Base-by-base conservation (phyloP, 805 yeast species). In the Candida manassasensis region DNA sequence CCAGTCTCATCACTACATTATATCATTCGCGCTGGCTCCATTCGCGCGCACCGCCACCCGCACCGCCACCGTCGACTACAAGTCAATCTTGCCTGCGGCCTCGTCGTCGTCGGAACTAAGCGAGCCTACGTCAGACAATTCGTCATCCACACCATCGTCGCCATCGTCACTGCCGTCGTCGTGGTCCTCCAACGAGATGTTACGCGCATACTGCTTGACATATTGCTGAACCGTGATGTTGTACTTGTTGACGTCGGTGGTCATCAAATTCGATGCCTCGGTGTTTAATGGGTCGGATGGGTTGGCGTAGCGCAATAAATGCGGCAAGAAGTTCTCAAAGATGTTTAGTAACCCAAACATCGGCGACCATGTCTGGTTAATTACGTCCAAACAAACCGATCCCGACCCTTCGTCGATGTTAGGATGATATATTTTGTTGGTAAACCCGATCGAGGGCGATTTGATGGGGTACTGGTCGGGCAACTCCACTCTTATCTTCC, bases 301-400 rank as follows among this genome's bases (percentile, higher is more conserved):
- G 52, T 90, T 90, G 13, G 97, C 97, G 52, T 90, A 93, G 37
- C 89, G 75, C 42, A 90, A 67, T 39, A 90, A 64, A 49, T 94
- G 97, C 5, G 98, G 98, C 40, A 90, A 64, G 63, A 90, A 93
- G 54, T 86, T 81, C 52, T 90, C 97, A 55, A 93, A 86, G 17
- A 90, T 84, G 55, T 93, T 93, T 45, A 81, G 68, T 45, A 93
- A 73, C 37, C 93, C 97, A 67, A 88, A 90, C 87, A 90, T 84
- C 2, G 98, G 97, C 27, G 95, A 84, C 98, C 98, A 90, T 0
- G 97, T 87, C 54, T 90, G 96, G 57, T 90, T 90, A 44, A 90
- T 89, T 12, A 93, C 97, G 57, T 90, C 97, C 33, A 90, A 75
- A 60, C 98, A 90, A 5, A 90, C 96, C 0, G 94, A 79, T 0